Percentiles rank a stretch among this genome's conserved stretches.
phyloP scores from a whole-genome alignment of 345 rosid species.

The Microthlaspi erraticum region DNA sequence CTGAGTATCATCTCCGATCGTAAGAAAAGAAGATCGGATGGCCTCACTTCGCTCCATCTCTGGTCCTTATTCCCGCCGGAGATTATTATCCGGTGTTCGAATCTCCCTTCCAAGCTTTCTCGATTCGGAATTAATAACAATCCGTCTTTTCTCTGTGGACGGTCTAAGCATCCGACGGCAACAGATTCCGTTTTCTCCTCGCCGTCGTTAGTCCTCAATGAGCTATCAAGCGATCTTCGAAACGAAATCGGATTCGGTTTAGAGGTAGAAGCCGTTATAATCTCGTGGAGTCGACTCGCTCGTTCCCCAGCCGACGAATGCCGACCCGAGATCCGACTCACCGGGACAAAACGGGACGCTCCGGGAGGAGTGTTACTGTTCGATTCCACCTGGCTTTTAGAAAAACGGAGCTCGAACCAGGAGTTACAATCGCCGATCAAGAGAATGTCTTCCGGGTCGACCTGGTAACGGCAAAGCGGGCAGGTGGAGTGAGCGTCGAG shows the following conservation, averaged over 20 bases:
- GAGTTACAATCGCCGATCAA: constrained; percentile 51
- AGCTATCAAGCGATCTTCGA: constrained; percentile 65
- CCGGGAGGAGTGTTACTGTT: constrained; percentile 5
- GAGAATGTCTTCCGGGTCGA: constrained; percentile 88
- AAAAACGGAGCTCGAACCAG: constrained; percentile 38
- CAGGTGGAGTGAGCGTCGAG: constrained; percentile 95
- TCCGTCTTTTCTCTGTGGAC: constrained; percentile 64
- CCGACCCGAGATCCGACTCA: constrained; percentile 63
- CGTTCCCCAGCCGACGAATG: constrained; percentile 76
- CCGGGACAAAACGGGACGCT: constrained; percentile 20
- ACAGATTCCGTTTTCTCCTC: constrained; percentile 37
- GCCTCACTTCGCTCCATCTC: constrained; percentile 80
- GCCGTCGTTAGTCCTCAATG: constrained; percentile 37
- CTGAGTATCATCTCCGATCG: constrained; percentile 76
- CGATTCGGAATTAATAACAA: constrained; percentile 46
- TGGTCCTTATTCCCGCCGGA: constrained; percentile 49
- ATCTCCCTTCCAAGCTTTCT: constrained; percentile 49
- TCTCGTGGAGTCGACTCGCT: constrained; percentile 27
- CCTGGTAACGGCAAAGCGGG: constrained; percentile 91
- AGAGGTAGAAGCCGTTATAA: constrained; percentile 8
- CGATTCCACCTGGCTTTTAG: constrained; percentile 22
- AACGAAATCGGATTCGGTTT: constrained; percentile 39
- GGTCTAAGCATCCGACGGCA: constrained; percentile 58
- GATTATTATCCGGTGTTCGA: constrained; percentile 77
- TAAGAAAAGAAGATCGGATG: constrained; percentile 72